Conservation (phyloP, 2,329 filamentous ascomycete species). For the Ophiognomonia clavigignenti-juglandacearum region DNA sequence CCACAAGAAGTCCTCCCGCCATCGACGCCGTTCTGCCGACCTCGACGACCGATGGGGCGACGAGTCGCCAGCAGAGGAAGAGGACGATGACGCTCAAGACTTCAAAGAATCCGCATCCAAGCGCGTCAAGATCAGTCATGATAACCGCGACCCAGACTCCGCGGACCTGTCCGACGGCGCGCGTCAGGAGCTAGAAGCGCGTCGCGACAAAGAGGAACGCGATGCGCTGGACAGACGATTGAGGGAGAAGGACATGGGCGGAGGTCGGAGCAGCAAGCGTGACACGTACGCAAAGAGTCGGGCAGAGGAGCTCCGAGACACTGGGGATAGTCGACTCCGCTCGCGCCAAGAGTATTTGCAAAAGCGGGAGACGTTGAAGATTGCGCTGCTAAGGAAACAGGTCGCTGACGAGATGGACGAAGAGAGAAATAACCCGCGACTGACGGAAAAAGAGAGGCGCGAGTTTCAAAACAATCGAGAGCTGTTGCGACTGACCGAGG, state of each 20-base stretch:
- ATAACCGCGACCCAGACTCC: conserved; percentile 36
- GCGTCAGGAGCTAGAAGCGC: conserved; percentile 50
- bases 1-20: conserved; percentile 31
- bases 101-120: conserved; percentile 68
- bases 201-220: conserved; percentile 67
- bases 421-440: conserved; percentile 65
- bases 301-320: conserved; percentile 62
- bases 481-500: conserved; percentile 74
- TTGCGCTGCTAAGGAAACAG: conserved; percentile 83
- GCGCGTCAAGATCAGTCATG: conserved; percentile 59
- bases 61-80: conserved; percentile 56
- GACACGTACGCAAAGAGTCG: conserved; percentile 53
- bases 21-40: conserved; percentile 34
- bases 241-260: conserved; percentile 64
- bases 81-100: conserved; percentile 48
- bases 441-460: conserved; percentile 75
- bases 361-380: conserved; percentile 81
- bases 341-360: conserved; percentile 91
- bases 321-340: conserved; percentile 70
- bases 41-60: conserved; percentile 81
- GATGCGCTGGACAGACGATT: conserved; percentile 77
- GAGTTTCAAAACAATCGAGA: conserved; percentile 89
- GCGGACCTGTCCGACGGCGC: conserved; percentile 57
- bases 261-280: conserved; percentile 56
- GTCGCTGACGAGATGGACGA: conserved; percentile 86